Evolutionary conservation across 495 filamentous ascomycete species (phyloP).

Genomic region (Xylaria palmicola): DNA sequence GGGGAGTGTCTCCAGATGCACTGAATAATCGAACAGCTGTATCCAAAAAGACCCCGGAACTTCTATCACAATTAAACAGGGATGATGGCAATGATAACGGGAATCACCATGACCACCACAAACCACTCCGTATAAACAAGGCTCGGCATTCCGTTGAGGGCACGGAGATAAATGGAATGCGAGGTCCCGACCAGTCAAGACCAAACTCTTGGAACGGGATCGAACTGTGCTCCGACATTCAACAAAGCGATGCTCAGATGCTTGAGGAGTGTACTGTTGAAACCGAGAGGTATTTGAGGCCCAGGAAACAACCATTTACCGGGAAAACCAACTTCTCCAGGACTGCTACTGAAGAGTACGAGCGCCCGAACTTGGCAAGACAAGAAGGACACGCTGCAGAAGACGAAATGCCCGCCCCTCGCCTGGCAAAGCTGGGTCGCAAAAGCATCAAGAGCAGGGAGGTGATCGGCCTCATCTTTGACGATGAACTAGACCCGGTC

Average conservation of each 20-base stretch:
- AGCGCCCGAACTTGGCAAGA: background rate
- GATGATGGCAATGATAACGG: background rate
- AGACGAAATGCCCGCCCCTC: conserved; percentile 19
- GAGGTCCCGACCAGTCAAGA: background rate
- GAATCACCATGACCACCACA: background rate
- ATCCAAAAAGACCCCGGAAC: background rate
- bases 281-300: background rate
- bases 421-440: conserved; percentile 37
- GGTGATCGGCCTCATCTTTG: conserved; percentile 39
- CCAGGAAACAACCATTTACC: background rate
- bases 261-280: background rate
- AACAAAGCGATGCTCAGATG: background rate
- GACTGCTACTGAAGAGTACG: background rate
- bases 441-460: conserved; percentile 45
- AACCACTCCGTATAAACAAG: background rate
- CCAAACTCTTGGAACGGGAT: background rate
- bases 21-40: background rate
- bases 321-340: background rate
- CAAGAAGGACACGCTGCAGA: background rate
- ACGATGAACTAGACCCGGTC: conserved; percentile 20
- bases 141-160: background rate
- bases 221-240: background rate
- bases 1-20: background rate
- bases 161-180: background rate
- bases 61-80: background rate